Percentiles rank a stretch among this genome's conserved stretches.
Conservation (phyloP, 768 basidiomycete genomes). For the Hemileccinum impolitum region DNA sequence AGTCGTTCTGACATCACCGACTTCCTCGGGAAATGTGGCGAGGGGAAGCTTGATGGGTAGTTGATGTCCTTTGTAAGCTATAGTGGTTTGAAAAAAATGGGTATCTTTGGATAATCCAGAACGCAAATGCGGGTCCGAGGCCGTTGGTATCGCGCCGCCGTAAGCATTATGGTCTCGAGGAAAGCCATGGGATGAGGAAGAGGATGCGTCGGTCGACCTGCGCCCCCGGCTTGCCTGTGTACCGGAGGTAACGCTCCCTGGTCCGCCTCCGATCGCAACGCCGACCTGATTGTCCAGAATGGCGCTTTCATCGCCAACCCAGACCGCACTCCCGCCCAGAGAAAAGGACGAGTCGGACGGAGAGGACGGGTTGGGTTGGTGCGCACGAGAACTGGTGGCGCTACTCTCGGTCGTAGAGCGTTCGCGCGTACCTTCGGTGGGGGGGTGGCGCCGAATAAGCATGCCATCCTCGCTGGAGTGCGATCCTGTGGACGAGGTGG, state of each 20-base stretch:
- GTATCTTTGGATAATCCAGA: constrained; percentile 74
- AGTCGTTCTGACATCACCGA: constrained; percentile 76
- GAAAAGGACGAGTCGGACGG: constrained; percentile 75
- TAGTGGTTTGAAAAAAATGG: constrained; percentile 86
- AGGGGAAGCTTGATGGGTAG: constrained; percentile 91
- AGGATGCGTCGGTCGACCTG: constrained; percentile 71
- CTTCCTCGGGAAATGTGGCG: constrained; percentile 88
- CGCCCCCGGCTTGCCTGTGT: constrained; percentile 50
- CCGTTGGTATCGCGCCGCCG: constrained; percentile 37
- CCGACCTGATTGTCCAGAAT: constrained; percentile 42
- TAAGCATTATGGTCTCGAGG: constrained; percentile 40
- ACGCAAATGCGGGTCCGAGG: constrained; percentile 46
- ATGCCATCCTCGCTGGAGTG: constrained; percentile 69
- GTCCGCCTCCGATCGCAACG: constrained; percentile 40
- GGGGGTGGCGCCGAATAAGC: constrained; percentile 37
- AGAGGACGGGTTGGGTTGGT: constrained; percentile 41
- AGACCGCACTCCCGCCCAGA: constrained; percentile 76
- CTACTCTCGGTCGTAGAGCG: constrained; percentile 41
- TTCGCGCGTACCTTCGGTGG: constrained; percentile 32
- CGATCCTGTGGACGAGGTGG: constrained; percentile 57
- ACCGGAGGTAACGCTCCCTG: constrained; percentile 44
- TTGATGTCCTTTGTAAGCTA: constrained; percentile 78
- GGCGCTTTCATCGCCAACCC: constrained; percentile 76
- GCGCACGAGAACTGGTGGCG: constrained; percentile 29
- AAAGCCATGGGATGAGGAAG: constrained; percentile 50